These are phyloP conservation scores for Prunus dulcis DNA, from an alignment of 306 rosid species.

Conservation along the genomic window DNA sequence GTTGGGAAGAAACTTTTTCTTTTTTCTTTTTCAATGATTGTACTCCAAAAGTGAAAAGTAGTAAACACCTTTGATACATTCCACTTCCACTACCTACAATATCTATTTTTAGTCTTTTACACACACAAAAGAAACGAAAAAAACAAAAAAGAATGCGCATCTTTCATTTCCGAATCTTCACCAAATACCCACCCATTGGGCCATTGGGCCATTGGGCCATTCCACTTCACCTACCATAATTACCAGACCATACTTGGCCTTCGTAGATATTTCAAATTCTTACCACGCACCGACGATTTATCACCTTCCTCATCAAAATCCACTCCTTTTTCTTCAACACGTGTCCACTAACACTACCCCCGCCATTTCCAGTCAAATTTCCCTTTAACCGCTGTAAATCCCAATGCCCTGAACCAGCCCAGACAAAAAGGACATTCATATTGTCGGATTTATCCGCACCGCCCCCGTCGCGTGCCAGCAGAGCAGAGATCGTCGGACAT, in stretches of 20 bases:
- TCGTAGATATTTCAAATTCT: not conserved
- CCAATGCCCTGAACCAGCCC: too few relatives aligned
- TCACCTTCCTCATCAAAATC: too few relatives aligned
- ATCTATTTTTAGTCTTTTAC: not conserved
- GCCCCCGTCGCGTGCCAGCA: not conserved
- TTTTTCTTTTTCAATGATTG: not conserved
- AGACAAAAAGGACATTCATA: not conserved
- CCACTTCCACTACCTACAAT: not conserved
- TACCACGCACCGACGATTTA: not conserved
- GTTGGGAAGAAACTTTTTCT: not conserved
- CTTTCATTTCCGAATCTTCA: not conserved
- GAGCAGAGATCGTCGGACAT: not conserved
- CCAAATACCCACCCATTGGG: not conserved
- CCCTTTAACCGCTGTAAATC: not conserved
- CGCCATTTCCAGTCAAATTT: not conserved
- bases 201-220: too few relatives aligned
- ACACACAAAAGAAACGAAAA: not conserved
- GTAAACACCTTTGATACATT: not conserved
- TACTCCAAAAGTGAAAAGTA: not conserved
- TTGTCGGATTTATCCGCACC: not conserved
- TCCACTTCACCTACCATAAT: too few relatives aligned
- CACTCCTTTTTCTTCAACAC: not conserved
- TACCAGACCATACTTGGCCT: not conserved
- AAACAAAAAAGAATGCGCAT: not conserved
- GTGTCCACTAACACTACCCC: not conserved